These are phyloP conservation scores for Penicillium pulvis DNA, from an alignment of 495 filamentous ascomycete species.

Conservation along the genomic window DNA sequence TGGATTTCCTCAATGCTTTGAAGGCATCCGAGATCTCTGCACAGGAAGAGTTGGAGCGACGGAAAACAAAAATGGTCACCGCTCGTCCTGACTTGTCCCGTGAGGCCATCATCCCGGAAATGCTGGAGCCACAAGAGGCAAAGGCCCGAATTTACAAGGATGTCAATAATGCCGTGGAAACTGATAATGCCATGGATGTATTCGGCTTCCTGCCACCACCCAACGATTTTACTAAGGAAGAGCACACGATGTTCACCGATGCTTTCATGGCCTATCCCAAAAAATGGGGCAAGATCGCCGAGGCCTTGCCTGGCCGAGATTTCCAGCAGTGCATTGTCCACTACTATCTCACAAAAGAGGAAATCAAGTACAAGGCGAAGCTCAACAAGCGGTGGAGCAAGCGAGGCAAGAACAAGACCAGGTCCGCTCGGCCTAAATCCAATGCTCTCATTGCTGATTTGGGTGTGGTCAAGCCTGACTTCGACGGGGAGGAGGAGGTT, in stretches of 20 bases:
- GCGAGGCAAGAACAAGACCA: conserved; percentile 55
- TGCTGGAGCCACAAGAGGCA: conserved; percentile 61
- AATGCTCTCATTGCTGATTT: conserved; percentile 77
- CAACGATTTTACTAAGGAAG: conserved; percentile 81
- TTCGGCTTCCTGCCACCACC: conserved; percentile 75
- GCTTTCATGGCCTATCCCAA: conserved; percentile 82
- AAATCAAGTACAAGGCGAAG: conserved; percentile 83
- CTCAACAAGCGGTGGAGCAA: conserved; percentile 69
- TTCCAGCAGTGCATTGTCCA: conserved; percentile 90
- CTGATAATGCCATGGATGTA: conserved; percentile 64
- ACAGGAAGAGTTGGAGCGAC: conserved; percentile 71
- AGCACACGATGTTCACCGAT: conserved; percentile 75
- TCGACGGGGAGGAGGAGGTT: conserved; percentile 56
- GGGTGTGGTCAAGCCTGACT: conserved; percentile 57
- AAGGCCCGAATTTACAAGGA: conserved; percentile 63
- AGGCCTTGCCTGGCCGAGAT: conserved; percentile 67
- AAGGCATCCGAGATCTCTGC: conserved; percentile 75
- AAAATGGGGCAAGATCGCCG: conserved; percentile 88
- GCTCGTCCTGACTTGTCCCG: conserved; percentile 76
- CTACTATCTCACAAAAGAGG: conserved; percentile 92
- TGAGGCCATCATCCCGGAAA: conserved; percentile 82
- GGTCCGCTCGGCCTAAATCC: conserved; percentile 63
- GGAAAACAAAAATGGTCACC: conserved; percentile 63
- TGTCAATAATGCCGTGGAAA: conserved; percentile 67
- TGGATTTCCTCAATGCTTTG: conserved; percentile 75